These are phyloP conservation scores for Helotiales sp. DNA, from an alignment of 2,329 filamentous ascomycete species.

Conservation along the genomic window DNA sequence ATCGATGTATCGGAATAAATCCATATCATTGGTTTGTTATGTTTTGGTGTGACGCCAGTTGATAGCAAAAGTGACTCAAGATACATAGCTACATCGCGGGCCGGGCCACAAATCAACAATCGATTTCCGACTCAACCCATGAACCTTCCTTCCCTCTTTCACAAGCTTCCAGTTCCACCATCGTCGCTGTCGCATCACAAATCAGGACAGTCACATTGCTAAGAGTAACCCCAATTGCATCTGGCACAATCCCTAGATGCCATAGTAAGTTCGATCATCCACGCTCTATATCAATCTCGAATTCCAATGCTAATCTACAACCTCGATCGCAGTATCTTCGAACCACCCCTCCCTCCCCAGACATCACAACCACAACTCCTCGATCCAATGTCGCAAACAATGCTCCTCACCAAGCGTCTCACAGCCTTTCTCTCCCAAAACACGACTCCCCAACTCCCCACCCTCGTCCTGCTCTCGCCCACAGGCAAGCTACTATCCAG, in stretches of 20 bases:
- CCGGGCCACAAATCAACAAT: slow-evolving; percentile 6
- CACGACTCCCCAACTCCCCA: slow-evolving; percentile 58
- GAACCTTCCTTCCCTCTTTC: not conserved
- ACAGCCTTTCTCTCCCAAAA: slow-evolving; percentile 66
- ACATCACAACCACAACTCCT: slow-evolving; percentile 19
- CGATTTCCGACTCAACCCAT: not conserved
- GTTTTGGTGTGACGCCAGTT: not conserved
- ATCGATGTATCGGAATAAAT: not conserved
- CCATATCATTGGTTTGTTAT: not conserved
- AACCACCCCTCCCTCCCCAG: slow-evolving; percentile 9
- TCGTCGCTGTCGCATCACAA: not conserved
- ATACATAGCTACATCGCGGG: not conserved
- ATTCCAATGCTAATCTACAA: not conserved
- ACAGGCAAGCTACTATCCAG: slow-evolving; percentile 68
- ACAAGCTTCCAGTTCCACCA: not conserved
- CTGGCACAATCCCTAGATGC: slow-evolving; percentile 26
- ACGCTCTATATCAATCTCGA: not conserved
- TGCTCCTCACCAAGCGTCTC: slow-evolving; percentile 68
- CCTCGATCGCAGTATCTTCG: slow-evolving; percentile 19
- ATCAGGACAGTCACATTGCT: not conserved
- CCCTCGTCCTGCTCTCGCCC: slow-evolving; percentile 62
- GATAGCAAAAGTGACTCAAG: not conserved
- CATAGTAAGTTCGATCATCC: slow-evolving; percentile 19
- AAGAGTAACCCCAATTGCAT: not conserved
- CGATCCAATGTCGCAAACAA: slow-evolving; percentile 36